Base-by-base conservation (phyloP, 2,329 filamentous ascomycete species). In the Colletotrichum chrysophilum region DNA sequence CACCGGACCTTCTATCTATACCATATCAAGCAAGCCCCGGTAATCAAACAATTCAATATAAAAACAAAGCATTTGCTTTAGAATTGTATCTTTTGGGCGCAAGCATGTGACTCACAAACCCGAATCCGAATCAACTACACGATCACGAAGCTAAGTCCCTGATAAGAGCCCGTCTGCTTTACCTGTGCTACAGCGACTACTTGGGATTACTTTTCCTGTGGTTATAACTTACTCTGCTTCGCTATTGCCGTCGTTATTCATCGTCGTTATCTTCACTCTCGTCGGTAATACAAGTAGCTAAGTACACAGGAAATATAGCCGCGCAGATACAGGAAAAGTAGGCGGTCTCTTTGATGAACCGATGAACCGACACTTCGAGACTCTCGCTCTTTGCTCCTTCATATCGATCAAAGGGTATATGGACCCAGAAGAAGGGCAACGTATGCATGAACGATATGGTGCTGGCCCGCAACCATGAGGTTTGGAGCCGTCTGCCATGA, bases 231-330 rank as follows among this genome's bases (percentile, higher is more conserved):
- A n/a, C 18, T 43, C 18, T 43, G 18, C 38, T 43, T 4, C 18
- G 1, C 38, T n/a, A n/a, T n/a, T n/a, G 0, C 1, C 5, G 38
- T 43, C 38, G 16, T 10, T n/a, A n/a, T n/a, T 43, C 8, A 9
- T 18, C 16, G 14, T 38, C 14, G 36, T 38, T 0, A n/a, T 43
- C 38, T 18, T 43, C 38, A 43, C 16, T n/a, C 16, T 43, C 38
- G 16, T 43, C 18, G 5, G 18, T 2, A 18, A 43, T 18, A 43
- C n/a, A n/a, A 43, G 38, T n/a, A 43, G 9, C 18, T 18, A n/a
- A 43, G 38, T 2, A 6, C 0, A n/a, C 38, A 43, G 18, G 38
- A 2, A 43, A 43, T 43, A 43, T 43, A 43, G 38, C 38, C 18
- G 38, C 18, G 38, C 38, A 43, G 38, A n/a, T 1, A 3, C 38